phyloP scores from a whole-genome alignment of 176 grass and related monocot genomes.

The Oryza nivara region DNA sequence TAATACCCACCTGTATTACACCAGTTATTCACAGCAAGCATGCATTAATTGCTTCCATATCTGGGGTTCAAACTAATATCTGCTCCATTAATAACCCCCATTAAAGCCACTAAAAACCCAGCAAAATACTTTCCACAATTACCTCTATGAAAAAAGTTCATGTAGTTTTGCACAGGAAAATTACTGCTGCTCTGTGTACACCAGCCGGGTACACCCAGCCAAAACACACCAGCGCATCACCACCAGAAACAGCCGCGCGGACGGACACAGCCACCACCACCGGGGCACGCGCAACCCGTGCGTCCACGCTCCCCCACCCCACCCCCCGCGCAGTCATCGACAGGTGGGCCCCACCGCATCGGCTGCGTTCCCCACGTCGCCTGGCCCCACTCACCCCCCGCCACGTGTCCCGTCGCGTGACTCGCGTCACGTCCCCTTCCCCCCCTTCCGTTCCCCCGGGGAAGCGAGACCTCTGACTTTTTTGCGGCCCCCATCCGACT shows the following conservation, averaged over 20 bases:
- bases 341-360: neutral
- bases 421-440: neutral
- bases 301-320: no score
- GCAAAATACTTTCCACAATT: neutral
- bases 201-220: no score
- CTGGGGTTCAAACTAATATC: neutral
- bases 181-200: no score
- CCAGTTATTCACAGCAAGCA: neutral
- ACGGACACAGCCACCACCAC: neutral
- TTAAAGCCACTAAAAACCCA: neutral
- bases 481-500: no score
- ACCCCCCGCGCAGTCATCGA: conserved; percentile 30
- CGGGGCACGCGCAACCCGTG: neutral
- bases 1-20: neutral
- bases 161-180: neutral
- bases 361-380: neutral
- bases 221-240: neutral
- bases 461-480: no score
- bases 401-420: conserved; percentile 19
- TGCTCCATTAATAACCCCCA: neutral
- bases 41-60: neutral
- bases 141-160: neutral
- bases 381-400: neutral
- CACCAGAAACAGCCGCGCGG: neutral
- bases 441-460: neutral